These are phyloP conservation scores for Leccinum ochraceum DNA, from an alignment of 768 basidiomycete species.

Conservation along the genomic window DNA sequence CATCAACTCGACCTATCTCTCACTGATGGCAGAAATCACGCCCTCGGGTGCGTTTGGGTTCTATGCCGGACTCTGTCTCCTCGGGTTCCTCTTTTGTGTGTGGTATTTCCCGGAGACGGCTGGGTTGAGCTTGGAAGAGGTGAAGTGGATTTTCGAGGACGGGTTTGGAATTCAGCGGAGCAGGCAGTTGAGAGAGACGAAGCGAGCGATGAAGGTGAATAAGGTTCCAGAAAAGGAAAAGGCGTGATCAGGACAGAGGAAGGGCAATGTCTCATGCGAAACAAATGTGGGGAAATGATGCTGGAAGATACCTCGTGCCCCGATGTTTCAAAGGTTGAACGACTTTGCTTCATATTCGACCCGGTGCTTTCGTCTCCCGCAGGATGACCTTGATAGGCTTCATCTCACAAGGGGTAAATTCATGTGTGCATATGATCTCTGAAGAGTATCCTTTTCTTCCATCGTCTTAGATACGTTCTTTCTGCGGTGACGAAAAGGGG, in stretches of 20 bases:
- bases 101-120: constrained; percentile 81
- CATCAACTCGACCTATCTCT: constrained; percentile 78
- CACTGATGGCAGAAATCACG: constrained; percentile 72
- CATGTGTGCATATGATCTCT: too few relatives aligned
- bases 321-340: too few relatives aligned
- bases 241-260: neutral
- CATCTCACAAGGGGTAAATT: too few relatives aligned
- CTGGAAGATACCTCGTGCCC: too few relatives aligned
- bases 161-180: constrained; percentile 69
- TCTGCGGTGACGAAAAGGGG: too few relatives aligned
- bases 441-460: too few relatives aligned
- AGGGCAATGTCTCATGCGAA: too few relatives aligned
- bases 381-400: too few relatives aligned
- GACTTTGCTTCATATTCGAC: too few relatives aligned
- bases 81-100: constrained; percentile 69
- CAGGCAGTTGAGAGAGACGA: constrained; percentile 39
- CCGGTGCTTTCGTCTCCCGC: too few relatives aligned
- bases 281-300: too few relatives aligned
- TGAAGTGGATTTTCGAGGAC: constrained; percentile 57
- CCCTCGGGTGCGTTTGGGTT: constrained; percentile 77
- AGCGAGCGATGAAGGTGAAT: constrained; percentile 12
- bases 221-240: neutral
- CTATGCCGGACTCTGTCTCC: constrained; percentile 70
- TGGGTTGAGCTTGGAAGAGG: constrained; percentile 69
- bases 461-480: too few relatives aligned